Conservation (phyloP, 1,139 yeast species). For the Yamadazyma atlantica region DNA sequence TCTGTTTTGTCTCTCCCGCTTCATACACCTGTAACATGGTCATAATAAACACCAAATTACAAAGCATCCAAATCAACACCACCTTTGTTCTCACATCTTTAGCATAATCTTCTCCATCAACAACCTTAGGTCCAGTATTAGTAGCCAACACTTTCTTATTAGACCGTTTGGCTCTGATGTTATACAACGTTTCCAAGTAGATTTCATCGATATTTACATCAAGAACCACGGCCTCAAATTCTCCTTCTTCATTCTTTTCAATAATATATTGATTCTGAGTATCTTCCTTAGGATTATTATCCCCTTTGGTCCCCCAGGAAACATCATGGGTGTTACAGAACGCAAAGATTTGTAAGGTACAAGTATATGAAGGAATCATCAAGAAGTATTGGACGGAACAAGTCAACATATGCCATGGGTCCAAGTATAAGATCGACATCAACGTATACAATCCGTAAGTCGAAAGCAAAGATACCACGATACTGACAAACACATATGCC, state of each 20-base stretch:
- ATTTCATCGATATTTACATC: slow-evolving; percentile 89
- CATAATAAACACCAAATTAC: slow-evolving; percentile 78
- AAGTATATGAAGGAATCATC: slow-evolving; percentile 86
- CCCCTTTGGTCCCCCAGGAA: slow-evolving; percentile 98
- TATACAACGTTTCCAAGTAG: slow-evolving; percentile 73
- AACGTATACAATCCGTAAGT: slow-evolving; percentile 86
- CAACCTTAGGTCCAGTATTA: slow-evolving; percentile 34
- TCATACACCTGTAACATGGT: slow-evolving; percentile 80
- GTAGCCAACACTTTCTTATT: slow-evolving; percentile 52
- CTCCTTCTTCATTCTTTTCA: slow-evolving; percentile 53
- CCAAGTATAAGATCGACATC: slow-evolving; percentile 78
- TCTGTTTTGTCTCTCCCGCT: slow-evolving; percentile 55
- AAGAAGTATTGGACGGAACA: slow-evolving; percentile 83
- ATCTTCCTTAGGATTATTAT: slow-evolving; percentile 66
- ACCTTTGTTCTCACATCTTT: slow-evolving; percentile 92
- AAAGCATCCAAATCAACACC: slow-evolving; percentile 86
- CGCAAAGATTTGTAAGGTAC: slow-evolving; percentile 90
- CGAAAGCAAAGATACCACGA: slow-evolving; percentile 81
- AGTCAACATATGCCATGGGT: slow-evolving; percentile 92
- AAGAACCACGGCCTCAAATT: slow-evolving; percentile 86
- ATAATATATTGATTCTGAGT: slow-evolving; percentile 43
- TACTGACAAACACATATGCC: slow-evolving; percentile 64
- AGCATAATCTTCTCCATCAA: slow-evolving; percentile 84
- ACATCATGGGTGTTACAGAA: slow-evolving; percentile 96
- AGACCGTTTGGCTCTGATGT: slow-evolving; percentile 72